Percentiles rank a stretch among this genome's conserved stretches.
These are phyloP conservation scores for Xerocomellus chrysenteron DNA, from an alignment of 768 basidiomycete species.

Conservation along the genomic window DNA sequence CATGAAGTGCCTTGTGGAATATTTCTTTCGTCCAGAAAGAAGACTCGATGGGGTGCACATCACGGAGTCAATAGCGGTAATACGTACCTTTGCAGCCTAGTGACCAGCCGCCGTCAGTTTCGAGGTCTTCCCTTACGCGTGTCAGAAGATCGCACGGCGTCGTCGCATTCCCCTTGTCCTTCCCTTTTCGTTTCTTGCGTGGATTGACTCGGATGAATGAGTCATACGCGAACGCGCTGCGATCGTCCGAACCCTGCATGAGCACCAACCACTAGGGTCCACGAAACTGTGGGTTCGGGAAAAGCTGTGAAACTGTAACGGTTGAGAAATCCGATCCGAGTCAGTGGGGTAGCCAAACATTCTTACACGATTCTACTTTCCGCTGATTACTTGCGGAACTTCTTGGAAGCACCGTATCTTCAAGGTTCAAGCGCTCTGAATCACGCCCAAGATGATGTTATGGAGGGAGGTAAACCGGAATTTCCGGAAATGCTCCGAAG, in stretches of 20 bases:
- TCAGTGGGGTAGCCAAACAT: neutral
- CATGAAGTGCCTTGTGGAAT: conserved; percentile 34
- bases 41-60: neutral
- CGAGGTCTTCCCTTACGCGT: conserved; percentile 46
- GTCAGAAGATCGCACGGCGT: conserved; percentile 41
- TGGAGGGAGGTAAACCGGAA: neutral
- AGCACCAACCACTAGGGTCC: neutral
- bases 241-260: conserved; percentile 17
- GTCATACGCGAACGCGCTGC: conserved; percentile 37
- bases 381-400: neutral
- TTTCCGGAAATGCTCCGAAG: conserved; percentile 14
- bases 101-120: conserved; percentile 49
- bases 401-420: no score
- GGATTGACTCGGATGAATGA: conserved; percentile 52
- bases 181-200: conserved; percentile 51
- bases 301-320: neutral
- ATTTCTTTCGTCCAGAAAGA: conserved; percentile 32
- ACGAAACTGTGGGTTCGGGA: neutral
- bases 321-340: neutral
- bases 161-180: conserved; percentile 29
- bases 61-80: conserved; percentile 15
- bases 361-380: neutral
- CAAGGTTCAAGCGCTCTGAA: neutral
- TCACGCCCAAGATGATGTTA: neutral
- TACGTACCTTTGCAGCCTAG: conserved; percentile 55